These are phyloP conservation scores for Trichoderma asperellum DNA, from an alignment of 2,329 filamentous ascomycete species.

Conservation along the genomic window DNA sequence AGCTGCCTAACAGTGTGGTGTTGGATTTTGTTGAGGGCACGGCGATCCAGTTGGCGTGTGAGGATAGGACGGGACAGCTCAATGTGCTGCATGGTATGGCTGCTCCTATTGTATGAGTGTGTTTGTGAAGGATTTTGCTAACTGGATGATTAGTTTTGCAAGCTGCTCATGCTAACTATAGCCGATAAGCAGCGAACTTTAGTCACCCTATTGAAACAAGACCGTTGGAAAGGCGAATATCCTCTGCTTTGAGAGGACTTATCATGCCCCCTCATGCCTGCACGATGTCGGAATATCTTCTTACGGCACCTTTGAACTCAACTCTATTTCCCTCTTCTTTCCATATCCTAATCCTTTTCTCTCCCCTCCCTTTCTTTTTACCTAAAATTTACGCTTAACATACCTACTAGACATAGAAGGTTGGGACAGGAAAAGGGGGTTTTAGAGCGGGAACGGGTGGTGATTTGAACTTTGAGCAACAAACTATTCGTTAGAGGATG, in stretches of 20 bases:
- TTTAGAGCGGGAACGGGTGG: background rate
- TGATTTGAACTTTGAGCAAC: background rate
- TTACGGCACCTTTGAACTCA: background rate
- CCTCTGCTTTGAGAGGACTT: background rate
- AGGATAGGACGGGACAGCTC: slow-evolving; percentile 62
- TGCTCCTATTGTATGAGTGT: background rate
- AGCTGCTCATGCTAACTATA: slow-evolving; percentile 44
- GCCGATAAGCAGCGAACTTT: slow-evolving; percentile 35
- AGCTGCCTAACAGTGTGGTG: slow-evolving; percentile 82
- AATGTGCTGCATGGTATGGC: slow-evolving; percentile 57
- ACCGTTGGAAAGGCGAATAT: background rate
- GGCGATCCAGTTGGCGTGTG: slow-evolving; percentile 66
- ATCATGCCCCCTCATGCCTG: slow-evolving; percentile 6
- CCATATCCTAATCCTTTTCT: slow-evolving; percentile 1
- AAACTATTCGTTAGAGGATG: background rate
- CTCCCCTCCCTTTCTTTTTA: background rate
- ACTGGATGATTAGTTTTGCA: slow-evolving; percentile 38
- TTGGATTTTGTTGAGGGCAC: slow-evolving; percentile 64
- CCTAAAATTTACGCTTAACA: background rate
- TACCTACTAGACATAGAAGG: slow-evolving; percentile 7
- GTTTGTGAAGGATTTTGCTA: background rate
- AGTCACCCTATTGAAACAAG: background rate
- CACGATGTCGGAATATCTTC: slow-evolving; percentile 12
- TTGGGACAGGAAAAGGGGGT: background rate
- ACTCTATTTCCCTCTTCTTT: background rate